Conservation (phyloP, 345 rosid species). For the Laguncularia racemosa region DNA sequence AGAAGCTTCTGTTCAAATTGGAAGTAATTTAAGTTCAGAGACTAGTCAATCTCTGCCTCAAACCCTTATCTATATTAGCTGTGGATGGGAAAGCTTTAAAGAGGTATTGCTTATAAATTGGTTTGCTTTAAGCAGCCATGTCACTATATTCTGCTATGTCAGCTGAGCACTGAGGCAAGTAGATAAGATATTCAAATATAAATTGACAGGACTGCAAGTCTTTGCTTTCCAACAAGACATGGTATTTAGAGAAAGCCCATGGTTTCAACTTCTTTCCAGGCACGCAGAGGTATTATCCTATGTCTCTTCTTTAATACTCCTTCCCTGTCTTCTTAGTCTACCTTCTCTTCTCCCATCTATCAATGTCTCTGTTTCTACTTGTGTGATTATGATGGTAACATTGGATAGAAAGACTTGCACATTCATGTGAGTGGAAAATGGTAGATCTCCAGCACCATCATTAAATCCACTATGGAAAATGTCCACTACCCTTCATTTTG, state of each 20-base stretch:
- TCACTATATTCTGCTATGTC: background rate
- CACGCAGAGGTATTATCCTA: conserved; percentile 59
- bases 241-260: conserved; percentile 79
- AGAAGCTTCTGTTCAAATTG: conserved; percentile 64
- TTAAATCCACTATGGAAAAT: too few species aligned
- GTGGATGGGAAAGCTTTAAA: conserved; percentile 98
- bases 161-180: background rate
- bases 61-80: conserved; percentile 87
- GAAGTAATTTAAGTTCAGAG: conserved; percentile 35
- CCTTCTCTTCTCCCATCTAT: too few species aligned
- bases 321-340: too few species aligned
- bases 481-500: too few species aligned
- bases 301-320: background rate
- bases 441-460: background rate
- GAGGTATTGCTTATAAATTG: conserved; percentile 36
- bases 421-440: background rate
- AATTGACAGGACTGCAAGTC: conserved; percentile 66
- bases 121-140: too few species aligned
- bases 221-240: conserved; percentile 55
- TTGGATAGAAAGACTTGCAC: too few species aligned
- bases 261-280: conserved; percentile 96
- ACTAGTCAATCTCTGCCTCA: conserved; percentile 49
- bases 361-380: too few species aligned
- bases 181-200: background rate
- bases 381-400: too few species aligned